Evolutionary conservation across 768 basidiomycete species (phyloP).

Genomic region (Tubosaeta brunneosetosa): DNA sequence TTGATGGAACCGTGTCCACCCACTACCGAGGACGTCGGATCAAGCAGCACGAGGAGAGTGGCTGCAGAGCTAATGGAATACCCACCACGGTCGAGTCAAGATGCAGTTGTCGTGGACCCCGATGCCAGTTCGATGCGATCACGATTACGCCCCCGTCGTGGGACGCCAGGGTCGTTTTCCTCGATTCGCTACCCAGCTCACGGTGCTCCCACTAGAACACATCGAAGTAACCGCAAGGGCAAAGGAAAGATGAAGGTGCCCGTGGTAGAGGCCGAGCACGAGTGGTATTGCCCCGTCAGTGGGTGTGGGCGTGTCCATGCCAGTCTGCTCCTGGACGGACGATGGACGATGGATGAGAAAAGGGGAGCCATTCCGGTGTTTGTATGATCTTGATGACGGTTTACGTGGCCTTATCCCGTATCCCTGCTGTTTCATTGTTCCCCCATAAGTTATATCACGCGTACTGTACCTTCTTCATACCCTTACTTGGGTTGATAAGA

Average conservation of each 20-base stretch:
- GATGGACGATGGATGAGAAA: slow-evolving; percentile 56
- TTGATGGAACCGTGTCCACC: slow-evolving; percentile 44
- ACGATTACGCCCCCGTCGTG: slow-evolving; percentile 49
- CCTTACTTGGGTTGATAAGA: too few species aligned
- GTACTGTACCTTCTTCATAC: too few species aligned
- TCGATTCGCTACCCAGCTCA: slow-evolving; percentile 4
- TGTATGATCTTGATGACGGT: slow-evolving; percentile 34
- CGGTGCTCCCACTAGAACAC: not conserved
- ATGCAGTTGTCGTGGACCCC: slow-evolving; percentile 18
- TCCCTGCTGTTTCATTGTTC: not conserved
- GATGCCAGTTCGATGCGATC: slow-evolving; percentile 47
- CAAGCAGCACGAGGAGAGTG: slow-evolving; percentile 11
- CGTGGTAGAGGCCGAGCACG: slow-evolving; percentile 44
- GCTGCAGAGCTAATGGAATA: slow-evolving; percentile 1
- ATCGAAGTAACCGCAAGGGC: slow-evolving; percentile 26
- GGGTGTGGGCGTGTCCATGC: slow-evolving; percentile 51
- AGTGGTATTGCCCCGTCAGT: slow-evolving; percentile 63
- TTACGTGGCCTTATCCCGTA: too few species aligned
- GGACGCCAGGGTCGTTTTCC: slow-evolving; percentile 5
- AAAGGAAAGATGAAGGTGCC: slow-evolving; percentile 33
- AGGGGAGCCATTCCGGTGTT: slow-evolving; percentile 37
- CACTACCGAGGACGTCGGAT: slow-evolving; percentile 5
- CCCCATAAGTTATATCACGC: slow-evolving; percentile 1
- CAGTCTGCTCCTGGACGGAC: slow-evolving; percentile 54
- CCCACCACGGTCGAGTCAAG: slow-evolving; percentile 23